These are phyloP conservation scores for Amanita jacksonii DNA, from an alignment of 768 basidiomycete genomes.

Conservation along the genomic window DNA sequence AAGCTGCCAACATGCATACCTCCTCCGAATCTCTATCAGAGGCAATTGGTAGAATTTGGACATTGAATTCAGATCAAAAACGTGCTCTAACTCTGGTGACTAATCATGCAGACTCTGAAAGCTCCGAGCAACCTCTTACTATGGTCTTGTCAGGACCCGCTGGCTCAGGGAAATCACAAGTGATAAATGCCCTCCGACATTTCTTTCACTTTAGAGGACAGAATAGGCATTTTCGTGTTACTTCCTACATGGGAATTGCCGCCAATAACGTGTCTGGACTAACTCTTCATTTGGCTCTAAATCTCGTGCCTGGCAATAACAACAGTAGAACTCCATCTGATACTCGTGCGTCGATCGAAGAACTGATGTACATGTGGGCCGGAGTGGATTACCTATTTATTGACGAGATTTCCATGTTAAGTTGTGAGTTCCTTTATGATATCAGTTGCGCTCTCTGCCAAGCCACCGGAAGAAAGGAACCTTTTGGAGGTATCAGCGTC, in stretches of 20 bases:
- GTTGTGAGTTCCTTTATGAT: constrained; percentile 20
- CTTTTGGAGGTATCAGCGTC: constrained; percentile 31
- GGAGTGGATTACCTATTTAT: constrained; percentile 29
- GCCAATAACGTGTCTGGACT: constrained; percentile 28
- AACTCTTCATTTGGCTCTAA: constrained; percentile 28
- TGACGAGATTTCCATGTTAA: constrained; percentile 32
- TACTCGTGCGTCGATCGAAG: too few species aligned
- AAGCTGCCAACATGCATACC: too few species aligned
- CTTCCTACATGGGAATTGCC: constrained; percentile 30
- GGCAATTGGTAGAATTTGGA: constrained; percentile 15
- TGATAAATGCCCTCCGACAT: constrained; percentile 25
- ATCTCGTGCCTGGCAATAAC: constrained; percentile 5
- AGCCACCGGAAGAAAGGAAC: constrained; percentile 19
- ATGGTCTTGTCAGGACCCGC: constrained; percentile 30
- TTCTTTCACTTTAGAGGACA: constrained; percentile 20
- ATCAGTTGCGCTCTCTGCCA: constrained; percentile 23
- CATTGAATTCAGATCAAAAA: constrained; percentile 25
- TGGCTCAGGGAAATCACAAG: constrained; percentile 34
- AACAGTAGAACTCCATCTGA: too few species aligned
- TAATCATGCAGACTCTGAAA: constrained; percentile 14
- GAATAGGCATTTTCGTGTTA: constrained; percentile 17
- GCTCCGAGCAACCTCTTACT: constrained; percentile 14
- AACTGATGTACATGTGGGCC: constrained; percentile 7
- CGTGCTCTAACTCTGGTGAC: constrained; percentile 23
- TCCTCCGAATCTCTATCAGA: constrained; percentile 9